Evolutionary conservation across 345 rosid genomes (phyloP).

Genomic region (Laguncularia racemosa): DNA sequence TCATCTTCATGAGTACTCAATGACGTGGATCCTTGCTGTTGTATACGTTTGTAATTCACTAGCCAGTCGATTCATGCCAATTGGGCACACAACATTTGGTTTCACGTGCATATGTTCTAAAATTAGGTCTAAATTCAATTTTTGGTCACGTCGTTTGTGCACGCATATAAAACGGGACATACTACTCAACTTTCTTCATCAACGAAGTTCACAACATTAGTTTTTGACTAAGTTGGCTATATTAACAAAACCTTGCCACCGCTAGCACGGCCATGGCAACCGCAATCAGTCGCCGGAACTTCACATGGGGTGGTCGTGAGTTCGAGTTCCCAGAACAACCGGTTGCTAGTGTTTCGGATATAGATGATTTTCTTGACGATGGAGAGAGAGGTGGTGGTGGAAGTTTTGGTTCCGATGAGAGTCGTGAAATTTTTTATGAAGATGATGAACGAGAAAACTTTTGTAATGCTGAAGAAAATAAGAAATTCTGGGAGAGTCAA

Average conservation of each 20-base stretch:
- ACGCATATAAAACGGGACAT: no score
- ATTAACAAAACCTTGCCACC: neutral
- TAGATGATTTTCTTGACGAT: slow-evolving; percentile 50
- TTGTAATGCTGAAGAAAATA: slow-evolving; percentile 35
- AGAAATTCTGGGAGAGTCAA: slow-evolving; percentile 60
- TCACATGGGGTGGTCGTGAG: slow-evolving; percentile 6
- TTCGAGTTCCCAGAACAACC: slow-evolving; percentile 29
- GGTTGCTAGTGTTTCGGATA: slow-evolving; percentile 47
- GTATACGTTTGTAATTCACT: neutral
- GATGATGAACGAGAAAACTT: slow-evolving; percentile 15
- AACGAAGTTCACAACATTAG: no score
- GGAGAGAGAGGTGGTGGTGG: slow-evolving; percentile 14
- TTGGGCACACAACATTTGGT: no score
- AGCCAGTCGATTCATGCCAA: slow-evolving; percentile 2
- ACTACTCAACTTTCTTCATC: no score
- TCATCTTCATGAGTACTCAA: slow-evolving; percentile 15
- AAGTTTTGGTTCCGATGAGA: slow-evolving; percentile 10
- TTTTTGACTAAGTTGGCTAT: no score
- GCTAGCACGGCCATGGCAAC: slow-evolving; percentile 23
- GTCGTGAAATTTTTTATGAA: neutral
- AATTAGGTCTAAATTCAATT: no score
- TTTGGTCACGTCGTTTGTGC: no score
- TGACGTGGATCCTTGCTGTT: slow-evolving; percentile 42
- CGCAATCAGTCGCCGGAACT: slow-evolving; percentile 25
- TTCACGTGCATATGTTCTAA: no score